Evolutionary conservation across 2,329 filamentous ascomycete species (phyloP).

Genomic region (Penicillium sp.): DNA sequence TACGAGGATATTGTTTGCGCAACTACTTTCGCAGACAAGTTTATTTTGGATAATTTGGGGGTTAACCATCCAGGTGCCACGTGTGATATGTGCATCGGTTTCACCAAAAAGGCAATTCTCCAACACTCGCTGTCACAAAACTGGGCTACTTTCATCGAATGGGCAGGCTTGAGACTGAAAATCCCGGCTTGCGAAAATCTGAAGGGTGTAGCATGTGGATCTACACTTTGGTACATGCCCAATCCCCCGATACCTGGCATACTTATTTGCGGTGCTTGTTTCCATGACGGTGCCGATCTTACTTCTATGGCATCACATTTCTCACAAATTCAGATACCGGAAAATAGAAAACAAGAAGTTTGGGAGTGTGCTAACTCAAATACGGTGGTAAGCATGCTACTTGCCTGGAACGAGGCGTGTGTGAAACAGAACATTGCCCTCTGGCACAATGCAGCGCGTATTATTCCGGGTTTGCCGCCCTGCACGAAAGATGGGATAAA

Average conservation of each 20-base stretch:
- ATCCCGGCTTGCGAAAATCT: constrained; percentile 6
- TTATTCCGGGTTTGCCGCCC: background rate
- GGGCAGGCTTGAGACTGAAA: constrained; percentile 1
- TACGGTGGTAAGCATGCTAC: background rate
- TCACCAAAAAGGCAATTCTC: constrained; percentile 4
- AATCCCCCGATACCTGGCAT: constrained; percentile 3
- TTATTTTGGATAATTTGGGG: background rate
- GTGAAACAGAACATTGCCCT: constrained; percentile 1
- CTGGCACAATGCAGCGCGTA: constrained; percentile 11
- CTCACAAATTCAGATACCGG: constrained; percentile 2
- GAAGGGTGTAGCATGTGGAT: background rate
- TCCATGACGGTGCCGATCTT: constrained; percentile 9
- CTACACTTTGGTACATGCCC: constrained; percentile 13
- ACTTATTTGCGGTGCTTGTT: constrained; percentile 10
- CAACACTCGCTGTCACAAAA: constrained; percentile 4
- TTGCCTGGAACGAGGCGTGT: constrained; percentile 8
- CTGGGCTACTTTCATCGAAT: constrained; percentile 1
- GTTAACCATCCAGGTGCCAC: background rate
- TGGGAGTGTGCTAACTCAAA: constrained; percentile 9
- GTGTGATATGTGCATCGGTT: constrained; percentile 6
- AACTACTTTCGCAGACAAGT: constrained; percentile 2
- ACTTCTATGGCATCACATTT: constrained; percentile 7
- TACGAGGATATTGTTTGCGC: constrained; percentile 4
- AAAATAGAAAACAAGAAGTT: background rate
- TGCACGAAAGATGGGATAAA: constrained; percentile 8